Base-by-base conservation (phyloP, 164 flowering plant genomes). In the Chimonanthus praecox region DNA sequence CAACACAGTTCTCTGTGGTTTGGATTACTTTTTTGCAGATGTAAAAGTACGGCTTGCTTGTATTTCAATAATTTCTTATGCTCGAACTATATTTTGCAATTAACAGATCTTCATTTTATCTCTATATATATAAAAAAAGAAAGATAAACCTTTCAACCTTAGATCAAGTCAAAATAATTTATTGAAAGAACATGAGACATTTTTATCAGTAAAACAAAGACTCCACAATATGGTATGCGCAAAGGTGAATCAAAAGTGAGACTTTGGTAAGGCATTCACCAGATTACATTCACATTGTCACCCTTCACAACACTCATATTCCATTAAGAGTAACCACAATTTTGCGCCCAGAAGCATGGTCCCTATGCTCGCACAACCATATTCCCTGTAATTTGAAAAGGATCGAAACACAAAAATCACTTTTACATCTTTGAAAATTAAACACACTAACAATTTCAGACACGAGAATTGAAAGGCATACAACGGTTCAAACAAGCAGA, bases 341-440 rank as follows among this genome's bases (percentile, higher is more conserved):
- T 80, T 80, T 90, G 69, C 97, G 87, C 0, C 94, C 75, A 74
- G 97, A 87, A 18, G 94, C 87, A 50, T 78, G 71, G 76, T 94
- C 98, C 20, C 97, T 88, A 74, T 94, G 98, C 84, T 92, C 99
- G 66, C 99, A 94, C 48, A 94, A 84, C 97, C 97, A 94, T 76
- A 94, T 88, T 7, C 98, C 98, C 97, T 94, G 89, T 58, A 80
- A 60, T 10, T n/a, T n/a, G 16, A 76, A 44, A 16, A 50, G 60
- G 58, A 51, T 4, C 64, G 20, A 63, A 20, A 63, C 9, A 7
- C 43, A 16, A 63, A 20, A 63, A 7, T 18, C 20, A 7, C 43
- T 3, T 20, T 4, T 63, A 16, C 5, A 63, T 16, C 4, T 45
- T 7, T 13, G 5, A 66, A 11, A 11, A 13, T 48, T n/a, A 4